Conservation (phyloP, 371 early-diverging fungal species). For the Mucor saturninus region DNA sequence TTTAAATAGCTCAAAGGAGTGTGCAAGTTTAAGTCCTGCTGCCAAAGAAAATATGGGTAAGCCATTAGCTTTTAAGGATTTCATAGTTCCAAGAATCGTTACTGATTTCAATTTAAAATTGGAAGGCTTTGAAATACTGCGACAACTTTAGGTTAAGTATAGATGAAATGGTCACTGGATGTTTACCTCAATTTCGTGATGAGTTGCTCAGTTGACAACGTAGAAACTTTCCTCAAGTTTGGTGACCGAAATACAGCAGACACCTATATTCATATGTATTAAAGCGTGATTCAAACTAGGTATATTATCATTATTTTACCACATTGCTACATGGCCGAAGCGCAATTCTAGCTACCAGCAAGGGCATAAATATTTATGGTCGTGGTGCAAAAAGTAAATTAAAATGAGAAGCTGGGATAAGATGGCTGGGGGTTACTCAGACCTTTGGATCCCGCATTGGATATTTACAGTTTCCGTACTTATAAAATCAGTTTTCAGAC, state of each 20-base stretch:
- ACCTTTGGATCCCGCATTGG: too few relatives aligned
- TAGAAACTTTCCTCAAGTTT: background rate
- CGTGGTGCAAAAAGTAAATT: too few relatives aligned
- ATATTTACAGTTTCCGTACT: too few relatives aligned
- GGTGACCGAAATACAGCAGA: background rate
- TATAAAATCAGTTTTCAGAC: too few relatives aligned
- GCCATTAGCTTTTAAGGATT: slow-evolving; percentile 8
- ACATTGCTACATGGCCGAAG: slow-evolving; percentile 20
- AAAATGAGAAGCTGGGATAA: too few relatives aligned
- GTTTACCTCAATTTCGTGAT: slow-evolving; percentile 1
- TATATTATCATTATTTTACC: background rate
- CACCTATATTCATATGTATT: background rate
- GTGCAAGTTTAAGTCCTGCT: slow-evolving; percentile 10
- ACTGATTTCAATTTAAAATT: background rate
- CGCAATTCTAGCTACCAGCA: slow-evolving; percentile 20
- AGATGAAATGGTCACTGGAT: background rate
- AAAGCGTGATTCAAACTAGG: background rate
- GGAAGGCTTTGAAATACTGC: background rate
- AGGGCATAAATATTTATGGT: slow-evolving; percentile 14
- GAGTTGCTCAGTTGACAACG: background rate
- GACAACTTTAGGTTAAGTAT: background rate
- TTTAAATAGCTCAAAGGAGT: slow-evolving; percentile 7
- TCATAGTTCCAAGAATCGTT: background rate
- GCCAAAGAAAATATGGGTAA: slow-evolving; percentile 19
- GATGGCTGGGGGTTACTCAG: too few relatives aligned